Evolutionary conservation across 2,329 filamentous ascomycete genomes (phyloP), one percentile per base, ranked within the genome.

Genomic region (Diaporthe citri): DNA sequence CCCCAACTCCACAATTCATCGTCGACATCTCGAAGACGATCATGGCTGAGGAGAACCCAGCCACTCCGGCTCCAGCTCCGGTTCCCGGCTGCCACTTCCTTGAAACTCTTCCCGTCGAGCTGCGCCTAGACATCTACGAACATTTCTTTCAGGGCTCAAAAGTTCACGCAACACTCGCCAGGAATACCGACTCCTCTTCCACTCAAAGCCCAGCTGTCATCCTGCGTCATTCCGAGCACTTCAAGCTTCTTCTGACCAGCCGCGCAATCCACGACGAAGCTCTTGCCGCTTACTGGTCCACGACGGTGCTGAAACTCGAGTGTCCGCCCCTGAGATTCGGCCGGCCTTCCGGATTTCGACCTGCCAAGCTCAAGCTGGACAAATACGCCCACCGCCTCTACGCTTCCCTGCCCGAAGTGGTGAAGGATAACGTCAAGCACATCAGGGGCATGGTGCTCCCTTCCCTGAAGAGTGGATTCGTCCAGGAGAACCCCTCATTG

Each of bases 1-100:
- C 41, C 13, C 1, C 15, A 4, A 17, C 13, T 5, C 10, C 36
- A 5, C n/a, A 31, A 17, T 8, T 15, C 12, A 10, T 13, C 2
- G 0, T 5, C 12, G 7, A 2, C 25, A 22, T 5, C 3, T 22
- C 5, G n/a, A n/a, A n/a, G n/a, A n/a, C n/a, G n/a, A n/a, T n/a
- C n/a, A n/a, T n/a, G n/a, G n/a, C n/a, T n/a, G n/a, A n/a, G n/a
- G n/a, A n/a, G n/a, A n/a, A n/a, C n/a, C n/a, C n/a, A n/a, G n/a
- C n/a, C n/a, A n/a, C n/a, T n/a, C n/a, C n/a, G n/a, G n/a, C n/a
- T n/a, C n/a, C n/a, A n/a, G n/a, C n/a, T n/a, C n/a, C n/a, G n/a
- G 3, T 10, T 1, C 28, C 3, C 7, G 10, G 22, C 43, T 66
- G 43, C 43, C 4, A 6, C 3, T 8, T 51, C 20, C 2, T 66